These are phyloP conservation scores for Carex pumila DNA, from an alignment of 176 grass and related monocot genomes.

Conservation along the genomic window DNA sequence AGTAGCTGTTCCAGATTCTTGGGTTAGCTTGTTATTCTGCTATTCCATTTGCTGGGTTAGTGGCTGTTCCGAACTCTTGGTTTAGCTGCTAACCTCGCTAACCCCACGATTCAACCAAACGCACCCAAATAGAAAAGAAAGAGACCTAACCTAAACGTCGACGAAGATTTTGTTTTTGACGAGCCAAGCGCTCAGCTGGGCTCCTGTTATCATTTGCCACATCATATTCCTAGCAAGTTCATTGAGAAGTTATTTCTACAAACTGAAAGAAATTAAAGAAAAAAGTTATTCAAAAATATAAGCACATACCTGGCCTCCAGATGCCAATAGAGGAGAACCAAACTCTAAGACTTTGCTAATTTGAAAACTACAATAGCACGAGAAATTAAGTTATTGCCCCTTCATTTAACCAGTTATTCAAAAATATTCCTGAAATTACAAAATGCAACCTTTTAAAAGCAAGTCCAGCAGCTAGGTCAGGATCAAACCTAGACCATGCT, in stretches of 20 bases:
- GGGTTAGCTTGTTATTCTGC: too few relatives aligned
- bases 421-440: background rate
- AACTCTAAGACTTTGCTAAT: constrained; percentile 90
- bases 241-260: background rate
- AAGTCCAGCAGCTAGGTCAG: constrained; percentile 46
- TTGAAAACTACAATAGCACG: constrained; percentile 56
- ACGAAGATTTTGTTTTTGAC: constrained; percentile 94
- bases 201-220: constrained; percentile 73
- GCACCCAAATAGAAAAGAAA: background rate
- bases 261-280: background rate
- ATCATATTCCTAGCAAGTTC: constrained; percentile 71
- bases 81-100: too few relatives aligned
- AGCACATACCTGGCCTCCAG: constrained; percentile 76
- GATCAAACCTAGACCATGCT: constrained; percentile 36
- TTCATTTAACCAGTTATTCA: constrained; percentile 6
- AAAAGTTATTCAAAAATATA: background rate
- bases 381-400: constrained; percentile 17
- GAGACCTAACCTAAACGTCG: constrained; percentile 68
- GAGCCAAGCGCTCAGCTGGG: constrained; percentile 77
- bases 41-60: too few relatives aligned
- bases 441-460: constrained; percentile 84
- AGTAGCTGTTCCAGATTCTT: too few relatives aligned
- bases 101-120: too few relatives aligned
- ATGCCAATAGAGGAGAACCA: constrained; percentile 90
- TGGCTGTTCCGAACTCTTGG: too few relatives aligned